phyloP scores from a whole-genome alignment of 1,284 basidiomycete genomes.

The Kalmanozyma brasiliensis region DNA sequence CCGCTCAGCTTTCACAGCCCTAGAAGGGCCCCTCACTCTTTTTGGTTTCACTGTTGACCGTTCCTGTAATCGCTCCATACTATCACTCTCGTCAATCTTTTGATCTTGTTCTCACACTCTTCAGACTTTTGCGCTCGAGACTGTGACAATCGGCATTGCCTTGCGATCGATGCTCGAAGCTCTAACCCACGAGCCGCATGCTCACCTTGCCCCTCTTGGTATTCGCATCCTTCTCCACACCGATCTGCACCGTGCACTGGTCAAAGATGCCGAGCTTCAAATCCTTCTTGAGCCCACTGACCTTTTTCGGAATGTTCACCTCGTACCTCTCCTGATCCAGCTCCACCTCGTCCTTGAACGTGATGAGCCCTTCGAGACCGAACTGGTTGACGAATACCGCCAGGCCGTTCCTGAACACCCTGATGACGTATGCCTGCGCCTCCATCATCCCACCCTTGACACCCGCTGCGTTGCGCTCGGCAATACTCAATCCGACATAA shows the following conservation, averaged over 20 bases:
- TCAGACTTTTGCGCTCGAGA: too few relatives aligned
- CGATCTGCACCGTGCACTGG: conserved; percentile 86
- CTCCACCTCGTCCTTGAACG: conserved; percentile 85
- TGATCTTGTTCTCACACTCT: too few relatives aligned
- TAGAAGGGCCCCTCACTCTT: too few relatives aligned
- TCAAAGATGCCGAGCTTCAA: conserved; percentile 77
- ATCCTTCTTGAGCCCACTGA: conserved; percentile 49
- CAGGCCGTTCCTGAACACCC: conserved; percentile 92
- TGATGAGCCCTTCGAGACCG: conserved; percentile 92
- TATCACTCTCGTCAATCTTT: too few relatives aligned
- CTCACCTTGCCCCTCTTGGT: conserved; percentile 91
- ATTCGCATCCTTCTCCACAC: conserved; percentile 92
- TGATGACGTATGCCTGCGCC: conserved; percentile 83
- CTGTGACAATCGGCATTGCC: too few relatives aligned
- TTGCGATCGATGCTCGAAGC: too few relatives aligned
- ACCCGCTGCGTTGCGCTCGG: conserved; percentile 67
- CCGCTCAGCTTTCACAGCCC: conserved; percentile 24
- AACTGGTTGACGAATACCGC: conserved; percentile 95
- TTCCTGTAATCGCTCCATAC: too few relatives aligned
- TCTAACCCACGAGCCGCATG: conserved; percentile 77
- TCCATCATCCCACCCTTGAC: conserved; percentile 30
- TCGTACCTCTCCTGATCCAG: conserved; percentile 93
- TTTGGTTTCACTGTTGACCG: too few relatives aligned
- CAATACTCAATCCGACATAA: conserved; percentile 89
- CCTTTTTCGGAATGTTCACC: conserved; percentile 75